Evolutionary conservation across 768 basidiomycete genomes (phyloP).

Genomic region (Paxillus rubicundulus): DNA sequence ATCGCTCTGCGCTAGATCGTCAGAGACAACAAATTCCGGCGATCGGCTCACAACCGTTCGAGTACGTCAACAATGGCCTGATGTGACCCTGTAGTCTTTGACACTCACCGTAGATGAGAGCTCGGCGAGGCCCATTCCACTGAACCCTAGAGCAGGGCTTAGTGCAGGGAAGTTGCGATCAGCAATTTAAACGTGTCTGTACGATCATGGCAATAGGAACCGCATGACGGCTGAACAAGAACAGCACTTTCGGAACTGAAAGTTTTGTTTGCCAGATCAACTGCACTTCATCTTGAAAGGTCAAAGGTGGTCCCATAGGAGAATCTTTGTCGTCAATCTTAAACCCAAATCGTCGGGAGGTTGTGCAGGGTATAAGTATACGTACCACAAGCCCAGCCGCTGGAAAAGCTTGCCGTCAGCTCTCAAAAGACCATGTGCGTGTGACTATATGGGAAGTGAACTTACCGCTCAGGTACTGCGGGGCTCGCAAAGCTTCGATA

Average conservation of each 20-base stretch:
- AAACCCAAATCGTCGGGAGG: background rate
- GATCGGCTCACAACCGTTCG: conserved; percentile 17
- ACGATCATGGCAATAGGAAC: conserved; percentile 32
- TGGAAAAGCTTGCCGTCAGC: conserved; percentile 10
- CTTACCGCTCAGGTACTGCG: conserved; percentile 29
- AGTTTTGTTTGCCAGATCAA: conserved; percentile 30
- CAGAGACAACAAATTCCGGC: background rate
- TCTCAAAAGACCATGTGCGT: background rate
- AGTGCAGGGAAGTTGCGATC: background rate
- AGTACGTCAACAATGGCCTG: background rate
- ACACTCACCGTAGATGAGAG: conserved; percentile 11
- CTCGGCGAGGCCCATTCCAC: conserved; percentile 9
- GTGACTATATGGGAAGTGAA: background rate
- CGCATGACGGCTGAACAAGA: conserved; percentile 34
- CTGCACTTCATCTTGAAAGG: conserved; percentile 32
- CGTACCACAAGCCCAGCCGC: conserved; percentile 26
- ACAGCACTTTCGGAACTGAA: conserved; percentile 31
- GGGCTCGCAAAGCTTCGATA: conserved; percentile 8
- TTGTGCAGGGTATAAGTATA: background rate
- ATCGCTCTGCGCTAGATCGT: conserved; percentile 1
- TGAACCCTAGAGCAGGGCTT: conserved; percentile 18
- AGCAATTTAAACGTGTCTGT: conserved; percentile 7
- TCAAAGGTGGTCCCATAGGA: conserved; percentile 37
- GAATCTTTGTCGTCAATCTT: conserved; percentile 20
- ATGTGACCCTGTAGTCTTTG: background rate